phyloP scores from a whole-genome alignment of 192 early-diverging fungal species.

The Coemansia sp. region DNA sequence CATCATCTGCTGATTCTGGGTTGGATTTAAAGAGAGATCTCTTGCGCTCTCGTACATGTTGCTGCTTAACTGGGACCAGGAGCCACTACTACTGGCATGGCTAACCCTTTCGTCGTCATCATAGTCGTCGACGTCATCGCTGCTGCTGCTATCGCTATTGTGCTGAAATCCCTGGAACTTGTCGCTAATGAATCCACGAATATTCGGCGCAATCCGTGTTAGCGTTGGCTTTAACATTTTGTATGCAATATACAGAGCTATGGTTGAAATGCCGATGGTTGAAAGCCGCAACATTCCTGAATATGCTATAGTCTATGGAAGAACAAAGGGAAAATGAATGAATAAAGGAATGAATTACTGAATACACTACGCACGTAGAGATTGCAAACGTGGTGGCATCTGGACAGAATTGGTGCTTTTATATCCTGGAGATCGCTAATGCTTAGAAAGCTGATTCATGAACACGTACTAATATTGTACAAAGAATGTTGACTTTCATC shows the following conservation, averaged over 20 bases:
- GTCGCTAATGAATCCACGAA: background rate
- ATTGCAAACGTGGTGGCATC: too few relatives aligned
- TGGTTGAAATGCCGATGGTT: conserved; percentile 1
- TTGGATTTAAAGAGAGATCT: background rate
- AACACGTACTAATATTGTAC: background rate
- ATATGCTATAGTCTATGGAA: background rate
- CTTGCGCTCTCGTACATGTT: background rate
- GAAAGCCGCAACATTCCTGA: background rate
- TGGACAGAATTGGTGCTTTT: too few relatives aligned
- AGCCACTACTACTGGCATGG: too few relatives aligned
- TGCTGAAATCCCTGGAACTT: background rate
- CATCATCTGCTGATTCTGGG: background rate
- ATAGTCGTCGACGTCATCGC: too few relatives aligned
- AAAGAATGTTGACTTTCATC: background rate
- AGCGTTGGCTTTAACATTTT: background rate
- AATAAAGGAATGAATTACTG: background rate
- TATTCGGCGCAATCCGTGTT: too few relatives aligned
- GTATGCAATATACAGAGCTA: conserved; percentile 1
- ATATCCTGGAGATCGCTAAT: too few relatives aligned
- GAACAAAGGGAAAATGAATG: background rate
- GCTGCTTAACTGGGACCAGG: background rate
- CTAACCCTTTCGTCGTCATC: too few relatives aligned
- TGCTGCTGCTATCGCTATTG: background rate
- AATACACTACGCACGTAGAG: too few relatives aligned
- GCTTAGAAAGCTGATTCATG: background rate